Evolutionary conservation across 208 protist genomes (phyloP).

Genomic region (Leptomonas seymouri): DNA sequence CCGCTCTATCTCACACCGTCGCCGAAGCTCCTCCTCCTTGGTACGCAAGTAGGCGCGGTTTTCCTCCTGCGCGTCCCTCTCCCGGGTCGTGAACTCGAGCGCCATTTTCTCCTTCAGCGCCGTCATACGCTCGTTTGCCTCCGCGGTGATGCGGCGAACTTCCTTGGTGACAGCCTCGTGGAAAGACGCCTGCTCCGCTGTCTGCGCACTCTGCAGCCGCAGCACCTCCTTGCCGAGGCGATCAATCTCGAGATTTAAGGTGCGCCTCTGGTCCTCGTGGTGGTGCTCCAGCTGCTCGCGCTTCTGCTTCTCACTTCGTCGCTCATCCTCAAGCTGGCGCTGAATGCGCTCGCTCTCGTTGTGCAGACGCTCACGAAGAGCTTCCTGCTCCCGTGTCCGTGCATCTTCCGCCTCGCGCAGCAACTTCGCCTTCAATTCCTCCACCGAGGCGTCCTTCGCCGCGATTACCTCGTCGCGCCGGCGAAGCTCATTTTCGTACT

Average conservation of each 20-base stretch:
- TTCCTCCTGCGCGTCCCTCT: constrained; percentile 51
- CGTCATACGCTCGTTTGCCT: constrained; percentile 61
- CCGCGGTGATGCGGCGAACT: constrained; percentile 62
- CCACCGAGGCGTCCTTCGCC: constrained; percentile 74
- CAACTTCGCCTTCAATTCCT: constrained; percentile 64
- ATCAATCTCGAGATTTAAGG: constrained; percentile 69
- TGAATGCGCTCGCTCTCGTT: constrained; percentile 65
- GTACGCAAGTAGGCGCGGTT: constrained; percentile 53
- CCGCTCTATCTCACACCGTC: constrained; percentile 68
- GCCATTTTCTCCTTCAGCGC: constrained; percentile 70
- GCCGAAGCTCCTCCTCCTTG: constrained; percentile 65
- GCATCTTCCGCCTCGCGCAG: constrained; percentile 62
- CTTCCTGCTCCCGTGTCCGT: constrained; percentile 63
- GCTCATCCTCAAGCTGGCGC: constrained; percentile 71
- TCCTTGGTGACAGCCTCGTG: constrained; percentile 74
- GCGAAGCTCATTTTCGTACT: constrained; percentile 88
- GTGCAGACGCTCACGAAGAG: constrained; percentile 48
- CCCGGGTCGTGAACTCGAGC: constrained; percentile 60
- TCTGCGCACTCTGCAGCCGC: constrained; percentile 47
- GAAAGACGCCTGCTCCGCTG: constrained; percentile 67
- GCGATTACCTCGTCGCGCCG: constrained; percentile 79
- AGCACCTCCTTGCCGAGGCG: constrained; percentile 68
- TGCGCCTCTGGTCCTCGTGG: constrained; percentile 63
- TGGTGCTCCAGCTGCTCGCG: constrained; percentile 69
- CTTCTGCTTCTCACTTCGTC: constrained; percentile 40